These are phyloP conservation scores for Leccinum disarticulatum DNA, from an alignment of 768 basidiomycete genomes.

Conservation along the genomic window DNA sequence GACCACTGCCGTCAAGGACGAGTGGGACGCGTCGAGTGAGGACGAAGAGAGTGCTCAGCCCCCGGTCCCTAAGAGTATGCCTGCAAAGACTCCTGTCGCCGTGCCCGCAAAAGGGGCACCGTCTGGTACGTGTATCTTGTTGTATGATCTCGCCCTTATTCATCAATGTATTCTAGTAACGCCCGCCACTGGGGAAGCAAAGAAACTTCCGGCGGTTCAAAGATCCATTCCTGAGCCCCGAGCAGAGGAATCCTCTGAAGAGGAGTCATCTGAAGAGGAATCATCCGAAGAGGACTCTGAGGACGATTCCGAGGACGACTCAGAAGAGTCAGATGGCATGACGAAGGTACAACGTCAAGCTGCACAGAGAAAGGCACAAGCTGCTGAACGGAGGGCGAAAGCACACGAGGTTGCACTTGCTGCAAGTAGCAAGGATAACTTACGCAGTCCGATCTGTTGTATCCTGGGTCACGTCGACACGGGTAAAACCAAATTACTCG, in stretches of 20 bases:
- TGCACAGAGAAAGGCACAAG: conserved; percentile 76
- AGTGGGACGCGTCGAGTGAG: conserved; percentile 72
- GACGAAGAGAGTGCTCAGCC: conserved; percentile 42
- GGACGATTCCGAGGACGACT: conserved; percentile 45
- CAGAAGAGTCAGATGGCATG: conserved; percentile 55
- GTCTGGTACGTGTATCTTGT: conserved; percentile 11
- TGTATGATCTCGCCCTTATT: neutral
- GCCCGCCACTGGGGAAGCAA: conserved; percentile 8
- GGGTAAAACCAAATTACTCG: conserved; percentile 95
- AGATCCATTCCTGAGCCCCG: conserved; percentile 29
- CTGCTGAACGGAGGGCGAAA: conserved; percentile 76
- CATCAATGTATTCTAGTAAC: conserved; percentile 1
- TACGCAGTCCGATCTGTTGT: conserved; percentile 97
- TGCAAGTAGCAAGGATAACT: conserved; percentile 81
- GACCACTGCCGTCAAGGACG: conserved; percentile 44
- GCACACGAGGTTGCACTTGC: conserved; percentile 85
- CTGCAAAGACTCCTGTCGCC: conserved; percentile 10
- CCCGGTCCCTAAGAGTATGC: conserved; percentile 15
- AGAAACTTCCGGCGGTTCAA: conserved; percentile 25
- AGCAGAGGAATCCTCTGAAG: conserved; percentile 28
- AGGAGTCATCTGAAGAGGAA: conserved; percentile 43
- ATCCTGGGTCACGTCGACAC: conserved; percentile 99
- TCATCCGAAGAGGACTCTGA: conserved; percentile 49
- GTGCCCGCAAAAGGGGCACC: conserved; percentile 4
- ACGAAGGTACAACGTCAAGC: conserved; percentile 65